Evolutionary conservation across 768 basidiomycete species (phyloP).

Genomic region (Lyophyllum decastes): DNA sequence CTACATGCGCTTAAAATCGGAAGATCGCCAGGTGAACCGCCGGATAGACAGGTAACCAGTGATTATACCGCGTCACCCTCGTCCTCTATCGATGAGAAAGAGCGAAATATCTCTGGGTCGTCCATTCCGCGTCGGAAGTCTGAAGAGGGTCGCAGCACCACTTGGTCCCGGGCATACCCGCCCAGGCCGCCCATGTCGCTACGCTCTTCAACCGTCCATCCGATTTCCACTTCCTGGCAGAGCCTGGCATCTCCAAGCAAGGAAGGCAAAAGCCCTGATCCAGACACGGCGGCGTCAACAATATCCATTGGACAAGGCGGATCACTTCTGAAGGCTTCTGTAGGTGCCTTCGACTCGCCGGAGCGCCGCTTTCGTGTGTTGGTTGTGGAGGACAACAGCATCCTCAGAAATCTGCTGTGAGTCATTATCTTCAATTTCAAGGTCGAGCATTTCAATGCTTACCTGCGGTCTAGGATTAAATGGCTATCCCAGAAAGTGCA

Average conservation of each 20-base stretch:
- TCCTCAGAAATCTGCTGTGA: constrained; percentile 81
- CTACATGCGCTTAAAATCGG: constrained; percentile 57
- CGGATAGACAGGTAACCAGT: background rate
- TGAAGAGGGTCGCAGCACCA: constrained; percentile 37
- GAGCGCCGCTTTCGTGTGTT: constrained; percentile 61
- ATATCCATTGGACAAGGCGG: constrained; percentile 62
- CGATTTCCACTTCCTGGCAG: constrained; percentile 37
- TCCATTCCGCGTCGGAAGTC: constrained; percentile 45
- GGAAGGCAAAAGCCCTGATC: constrained; percentile 18
- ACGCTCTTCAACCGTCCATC: constrained; percentile 51
- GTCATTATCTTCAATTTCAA: constrained; percentile 30
- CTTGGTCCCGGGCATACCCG: constrained; percentile 11
- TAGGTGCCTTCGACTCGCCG: constrained; percentile 49
- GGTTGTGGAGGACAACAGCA: constrained; percentile 88
- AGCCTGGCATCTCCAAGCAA: constrained; percentile 27
- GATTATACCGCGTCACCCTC: background rate
- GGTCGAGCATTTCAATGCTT: constrained; percentile 5
- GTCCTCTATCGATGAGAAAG: constrained; percentile 1
- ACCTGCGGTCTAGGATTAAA: constrained; percentile 38
- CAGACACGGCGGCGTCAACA: constrained; percentile 38
- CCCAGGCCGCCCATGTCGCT: constrained; percentile 55
- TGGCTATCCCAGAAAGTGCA: constrained; percentile 68
- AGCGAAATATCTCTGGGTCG: constrained; percentile 1
- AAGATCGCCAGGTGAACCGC: constrained; percentile 20
- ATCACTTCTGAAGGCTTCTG: constrained; percentile 67